A percentile compares a stretch with the other conserved stretches of the same genome.
Conservation (phyloP, 495 filamentous ascomycete genomes). For the Talaromyces proteolyticus region DNA sequence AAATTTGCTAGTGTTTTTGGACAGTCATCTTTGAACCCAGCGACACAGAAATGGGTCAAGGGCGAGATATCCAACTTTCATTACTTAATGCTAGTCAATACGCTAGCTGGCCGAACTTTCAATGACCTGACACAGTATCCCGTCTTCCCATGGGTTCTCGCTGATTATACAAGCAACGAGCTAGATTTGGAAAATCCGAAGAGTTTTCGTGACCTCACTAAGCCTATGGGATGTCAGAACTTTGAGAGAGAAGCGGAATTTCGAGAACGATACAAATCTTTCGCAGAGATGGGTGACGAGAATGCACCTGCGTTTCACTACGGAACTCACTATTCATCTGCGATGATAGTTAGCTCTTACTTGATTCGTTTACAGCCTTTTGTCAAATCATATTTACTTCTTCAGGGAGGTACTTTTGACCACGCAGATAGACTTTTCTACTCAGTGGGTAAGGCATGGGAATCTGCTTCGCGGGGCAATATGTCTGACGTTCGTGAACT, state of each 20-base stretch:
- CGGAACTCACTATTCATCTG: conserved; percentile 96
- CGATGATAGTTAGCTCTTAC: conserved; percentile 97
- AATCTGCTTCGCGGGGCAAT: conserved; percentile 80
- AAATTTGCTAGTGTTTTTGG: conserved; percentile 96
- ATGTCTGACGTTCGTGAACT: conserved; percentile 92
- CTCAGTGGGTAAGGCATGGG: conserved; percentile 87
- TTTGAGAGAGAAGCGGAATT: conserved; percentile 68
- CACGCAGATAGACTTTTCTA: conserved; percentile 94
- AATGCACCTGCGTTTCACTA: conserved; percentile 85
- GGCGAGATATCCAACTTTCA: conserved; percentile 98
- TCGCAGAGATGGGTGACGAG: conserved; percentile 86
- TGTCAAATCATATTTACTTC: conserved; percentile 91
- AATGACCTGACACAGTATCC: conserved; percentile 98
- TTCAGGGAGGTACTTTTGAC: conserved; percentile 95
- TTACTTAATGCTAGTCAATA: conserved; percentile 97
- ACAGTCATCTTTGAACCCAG: conserved; percentile 61
- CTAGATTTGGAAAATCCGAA: conserved; percentile 78
- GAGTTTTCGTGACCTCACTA: conserved; percentile 85
- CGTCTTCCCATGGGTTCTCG: conserved; percentile 95
- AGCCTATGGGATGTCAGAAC: conserved; percentile 95
- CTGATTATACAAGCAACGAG: conserved; percentile 95
- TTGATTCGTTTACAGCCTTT: conserved; percentile 93
- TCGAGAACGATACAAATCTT: conserved; percentile 73
- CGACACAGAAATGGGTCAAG: conserved; percentile 84
- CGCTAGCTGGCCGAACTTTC: conserved; percentile 93